phyloP scores from a whole-genome alignment of 176 grass and related monocot species.

The Aegilops sharonensis region DNA sequence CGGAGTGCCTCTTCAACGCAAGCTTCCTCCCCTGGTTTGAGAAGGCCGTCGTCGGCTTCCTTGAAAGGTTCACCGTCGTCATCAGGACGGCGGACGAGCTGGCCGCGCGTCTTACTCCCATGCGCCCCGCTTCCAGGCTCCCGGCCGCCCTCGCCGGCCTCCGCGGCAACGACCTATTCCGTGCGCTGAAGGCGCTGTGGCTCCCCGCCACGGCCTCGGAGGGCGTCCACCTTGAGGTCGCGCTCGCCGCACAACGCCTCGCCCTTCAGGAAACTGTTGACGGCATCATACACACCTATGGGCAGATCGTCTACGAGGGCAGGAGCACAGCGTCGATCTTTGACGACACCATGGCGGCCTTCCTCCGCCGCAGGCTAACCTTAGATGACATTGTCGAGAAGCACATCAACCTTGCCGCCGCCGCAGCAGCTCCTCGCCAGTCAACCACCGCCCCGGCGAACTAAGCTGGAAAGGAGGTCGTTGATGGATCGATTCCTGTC shows the following conservation, averaged over 20 bases:
- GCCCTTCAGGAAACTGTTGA: background rate
- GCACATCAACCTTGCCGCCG: background rate
- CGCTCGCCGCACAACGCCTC: background rate
- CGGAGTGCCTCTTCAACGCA: background rate
- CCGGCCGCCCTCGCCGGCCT: background rate
- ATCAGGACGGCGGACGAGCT: background rate
- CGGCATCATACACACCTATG: background rate
- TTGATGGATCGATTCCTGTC: background rate
- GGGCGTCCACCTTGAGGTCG: background rate
- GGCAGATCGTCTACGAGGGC: background rate
- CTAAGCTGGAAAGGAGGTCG: background rate
- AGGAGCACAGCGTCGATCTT: background rate
- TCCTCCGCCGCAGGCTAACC: background rate
- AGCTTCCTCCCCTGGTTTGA: background rate
- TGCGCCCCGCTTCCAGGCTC: background rate
- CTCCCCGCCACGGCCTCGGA: background rate
- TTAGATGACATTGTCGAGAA: background rate
- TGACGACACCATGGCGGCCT: background rate
- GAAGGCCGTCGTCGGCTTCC: background rate
- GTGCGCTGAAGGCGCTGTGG: background rate
- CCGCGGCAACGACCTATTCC: background rate
- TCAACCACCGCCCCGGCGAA: background rate
- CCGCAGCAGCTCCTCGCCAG: background rate
- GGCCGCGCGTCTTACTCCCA: background rate
- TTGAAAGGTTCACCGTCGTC: background rate